phyloP scores from a whole-genome alignment of 345 rosid genomes.

The Moricandia moricandioides region DNA sequence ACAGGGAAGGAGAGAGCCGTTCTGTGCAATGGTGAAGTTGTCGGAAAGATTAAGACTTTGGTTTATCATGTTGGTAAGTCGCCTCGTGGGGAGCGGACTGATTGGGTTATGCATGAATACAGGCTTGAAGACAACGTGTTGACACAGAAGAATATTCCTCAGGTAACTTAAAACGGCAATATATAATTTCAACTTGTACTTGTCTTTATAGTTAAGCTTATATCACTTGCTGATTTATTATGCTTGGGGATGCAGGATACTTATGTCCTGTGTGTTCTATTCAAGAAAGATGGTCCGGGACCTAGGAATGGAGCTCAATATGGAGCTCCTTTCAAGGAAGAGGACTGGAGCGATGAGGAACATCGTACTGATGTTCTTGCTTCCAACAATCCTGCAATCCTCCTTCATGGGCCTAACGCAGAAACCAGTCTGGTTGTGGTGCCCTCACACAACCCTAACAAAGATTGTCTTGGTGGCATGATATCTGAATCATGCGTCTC shows the following conservation, averaged over 20 bases:
- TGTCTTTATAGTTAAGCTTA: not conserved
- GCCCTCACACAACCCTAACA: not conserved
- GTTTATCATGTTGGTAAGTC: constrained; percentile 62
- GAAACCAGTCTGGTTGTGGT: constrained; percentile 12
- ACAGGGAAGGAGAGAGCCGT: constrained; percentile 73
- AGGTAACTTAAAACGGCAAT: constrained; percentile 9
- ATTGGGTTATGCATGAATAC: constrained; percentile 93
- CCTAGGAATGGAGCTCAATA: constrained; percentile 97
- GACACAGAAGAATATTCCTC: constrained; percentile 37
- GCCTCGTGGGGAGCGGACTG: constrained; percentile 58
- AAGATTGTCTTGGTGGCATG: constrained; percentile 21
- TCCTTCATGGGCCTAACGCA: not conserved
- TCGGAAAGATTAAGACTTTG: constrained; percentile 67
- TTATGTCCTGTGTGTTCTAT: constrained; percentile 80
- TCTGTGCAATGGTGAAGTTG: constrained; percentile 35
- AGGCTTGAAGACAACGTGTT: constrained; percentile 51
- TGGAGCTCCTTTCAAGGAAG: constrained; percentile 93
- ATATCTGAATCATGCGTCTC: constrained; percentile 30
- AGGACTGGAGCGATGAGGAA: constrained; percentile 80
- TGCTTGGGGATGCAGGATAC: constrained; percentile 56
- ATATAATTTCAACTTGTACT: not conserved
- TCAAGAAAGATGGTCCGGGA: constrained; percentile 91
- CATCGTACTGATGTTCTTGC: not conserved
- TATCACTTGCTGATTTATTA: not conserved
- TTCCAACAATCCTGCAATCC: not conserved